Conservation (phyloP, 2,329 filamentous ascomycete genomes). For the Sporothrix pseudoabietina region DNA sequence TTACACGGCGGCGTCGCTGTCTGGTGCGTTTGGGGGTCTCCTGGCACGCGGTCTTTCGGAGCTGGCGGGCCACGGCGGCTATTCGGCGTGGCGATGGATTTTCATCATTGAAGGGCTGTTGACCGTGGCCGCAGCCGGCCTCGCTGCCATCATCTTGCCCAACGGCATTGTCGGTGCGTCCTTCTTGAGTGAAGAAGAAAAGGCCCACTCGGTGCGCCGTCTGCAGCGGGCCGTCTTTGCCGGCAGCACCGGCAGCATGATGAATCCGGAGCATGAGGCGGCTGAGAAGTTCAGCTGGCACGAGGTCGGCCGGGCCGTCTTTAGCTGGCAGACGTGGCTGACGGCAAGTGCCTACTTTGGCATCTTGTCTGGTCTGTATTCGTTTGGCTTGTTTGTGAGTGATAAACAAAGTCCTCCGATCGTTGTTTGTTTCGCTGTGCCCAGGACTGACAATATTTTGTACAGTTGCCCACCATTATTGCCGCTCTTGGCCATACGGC, state of each 20-base stretch:
- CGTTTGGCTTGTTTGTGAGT: constrained; percentile 62
- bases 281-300: constrained; percentile 60
- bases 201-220: constrained; percentile 50
- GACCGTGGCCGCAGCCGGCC: constrained; percentile 56
- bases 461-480: constrained; percentile 65
- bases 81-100: constrained; percentile 64
- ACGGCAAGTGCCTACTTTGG: constrained; percentile 64
- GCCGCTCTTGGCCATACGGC: constrained; percentile 56
- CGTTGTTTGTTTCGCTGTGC: neutral
- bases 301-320: constrained; percentile 62
- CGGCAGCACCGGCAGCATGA: neutral
- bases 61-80: constrained; percentile 57
- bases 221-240: constrained; percentile 37
- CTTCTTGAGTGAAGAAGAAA: constrained; percentile 58
- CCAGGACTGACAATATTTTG: neutral
- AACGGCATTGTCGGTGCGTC: constrained; percentile 56
- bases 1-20: constrained; percentile 67
- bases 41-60: constrained; percentile 62
- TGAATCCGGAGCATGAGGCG: constrained; percentile 32
- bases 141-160: constrained; percentile 58
- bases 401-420: too few relatives aligned
- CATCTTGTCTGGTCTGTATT: constrained; percentile 61
- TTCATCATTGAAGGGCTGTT: constrained; percentile 62
- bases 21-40: constrained; percentile 65
- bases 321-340: constrained; percentile 64